Evolutionary conservation across 352 stramenopile genomes (phyloP).

Genomic region (Phytophthora macrochlamydospora): DNA sequence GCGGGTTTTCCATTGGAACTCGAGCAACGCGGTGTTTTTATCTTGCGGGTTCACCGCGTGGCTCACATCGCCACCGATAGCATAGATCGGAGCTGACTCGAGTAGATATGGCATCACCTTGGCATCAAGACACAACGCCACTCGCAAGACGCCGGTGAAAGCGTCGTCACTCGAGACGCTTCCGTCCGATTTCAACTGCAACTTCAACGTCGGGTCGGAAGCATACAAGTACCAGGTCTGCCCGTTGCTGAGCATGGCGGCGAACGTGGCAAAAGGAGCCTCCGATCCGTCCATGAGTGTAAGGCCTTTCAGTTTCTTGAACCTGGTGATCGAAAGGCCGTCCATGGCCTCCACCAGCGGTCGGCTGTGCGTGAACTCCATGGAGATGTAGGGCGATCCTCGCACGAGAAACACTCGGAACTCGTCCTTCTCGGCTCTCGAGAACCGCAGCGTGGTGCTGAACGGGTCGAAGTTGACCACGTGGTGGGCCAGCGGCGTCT

Average conservation of each 20-base stretch:
- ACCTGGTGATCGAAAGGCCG: slow-evolving; percentile 46
- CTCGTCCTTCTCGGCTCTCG: slow-evolving; percentile 30
- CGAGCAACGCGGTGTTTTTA: slow-evolving; percentile 36
- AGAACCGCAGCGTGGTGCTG: slow-evolving; percentile 70
- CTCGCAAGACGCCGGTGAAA: slow-evolving; percentile 63
- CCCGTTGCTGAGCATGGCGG: slow-evolving; percentile 55
- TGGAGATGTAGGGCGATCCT: slow-evolving; percentile 81
- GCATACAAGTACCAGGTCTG: slow-evolving; percentile 74
- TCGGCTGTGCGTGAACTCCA: slow-evolving; percentile 61
- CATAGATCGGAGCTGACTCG: slow-evolving; percentile 63
- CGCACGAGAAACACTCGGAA: slow-evolving; percentile 73
- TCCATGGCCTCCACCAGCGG: slow-evolving; percentile 63
- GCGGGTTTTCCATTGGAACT: slow-evolving; percentile 71
- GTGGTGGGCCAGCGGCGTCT: slow-evolving; percentile 40
- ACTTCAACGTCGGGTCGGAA: slow-evolving; percentile 52
- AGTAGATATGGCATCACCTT: slow-evolving; percentile 52
- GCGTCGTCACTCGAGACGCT: slow-evolving; percentile 33
- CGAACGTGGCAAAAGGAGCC: slow-evolving; percentile 56
- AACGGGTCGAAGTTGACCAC: slow-evolving; percentile 76
- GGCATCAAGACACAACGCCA: slow-evolving; percentile 51
- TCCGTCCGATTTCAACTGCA: slow-evolving; percentile 44
- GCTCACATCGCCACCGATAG: slow-evolving; percentile 56
- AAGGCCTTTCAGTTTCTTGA: slow-evolving; percentile 56
- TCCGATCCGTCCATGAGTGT: slow-evolving; percentile 47
- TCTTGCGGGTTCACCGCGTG: slow-evolving; percentile 47